Conservation (phyloP, 208 protist species). For the Trypanosomatidae sp. region DNA sequence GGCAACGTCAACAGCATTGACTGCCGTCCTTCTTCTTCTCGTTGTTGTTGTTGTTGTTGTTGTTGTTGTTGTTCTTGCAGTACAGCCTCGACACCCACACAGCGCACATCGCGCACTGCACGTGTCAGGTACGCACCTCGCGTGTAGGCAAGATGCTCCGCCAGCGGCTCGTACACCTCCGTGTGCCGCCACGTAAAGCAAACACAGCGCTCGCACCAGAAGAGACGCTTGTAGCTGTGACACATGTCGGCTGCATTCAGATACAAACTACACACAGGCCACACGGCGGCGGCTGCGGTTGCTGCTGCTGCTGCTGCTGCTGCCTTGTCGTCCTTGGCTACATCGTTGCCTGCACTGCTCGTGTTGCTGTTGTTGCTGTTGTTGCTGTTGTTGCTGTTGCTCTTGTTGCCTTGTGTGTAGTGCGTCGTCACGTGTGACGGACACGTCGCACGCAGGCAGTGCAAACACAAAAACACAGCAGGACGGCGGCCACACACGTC, state of each 20-base stretch:
- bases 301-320: no score
- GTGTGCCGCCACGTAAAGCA: constrained; percentile 69
- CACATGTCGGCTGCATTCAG: constrained; percentile 66
- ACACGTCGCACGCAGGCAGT: constrained; percentile 46
- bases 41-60: constrained; percentile 1
- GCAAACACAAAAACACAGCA: constrained; percentile 49
- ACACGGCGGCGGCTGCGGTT: constrained; percentile 10
- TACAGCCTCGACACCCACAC: neutral
- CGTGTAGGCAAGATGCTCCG: constrained; percentile 54
- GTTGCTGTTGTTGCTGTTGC: neutral
- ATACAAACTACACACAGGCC: constrained; percentile 40
- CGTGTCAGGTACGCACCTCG: constrained; percentile 37
- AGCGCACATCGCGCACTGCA: constrained; percentile 40
- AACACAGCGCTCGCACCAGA: constrained; percentile 64
- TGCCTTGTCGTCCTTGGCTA: neutral
- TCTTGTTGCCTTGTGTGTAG: constrained; percentile 9
- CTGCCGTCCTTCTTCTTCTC: no score
- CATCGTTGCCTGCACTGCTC: neutral
- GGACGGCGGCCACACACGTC: constrained; percentile 36
- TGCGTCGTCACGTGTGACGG: constrained; percentile 54
- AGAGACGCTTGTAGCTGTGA: constrained; percentile 62
- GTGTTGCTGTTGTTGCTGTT: neutral
- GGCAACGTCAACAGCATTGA: no score
- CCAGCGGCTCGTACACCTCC: constrained; percentile 55
- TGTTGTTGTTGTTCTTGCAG: neutral